phyloP scores from a whole-genome alignment of 1,139 yeast species.

The Candida sp. region DNA sequence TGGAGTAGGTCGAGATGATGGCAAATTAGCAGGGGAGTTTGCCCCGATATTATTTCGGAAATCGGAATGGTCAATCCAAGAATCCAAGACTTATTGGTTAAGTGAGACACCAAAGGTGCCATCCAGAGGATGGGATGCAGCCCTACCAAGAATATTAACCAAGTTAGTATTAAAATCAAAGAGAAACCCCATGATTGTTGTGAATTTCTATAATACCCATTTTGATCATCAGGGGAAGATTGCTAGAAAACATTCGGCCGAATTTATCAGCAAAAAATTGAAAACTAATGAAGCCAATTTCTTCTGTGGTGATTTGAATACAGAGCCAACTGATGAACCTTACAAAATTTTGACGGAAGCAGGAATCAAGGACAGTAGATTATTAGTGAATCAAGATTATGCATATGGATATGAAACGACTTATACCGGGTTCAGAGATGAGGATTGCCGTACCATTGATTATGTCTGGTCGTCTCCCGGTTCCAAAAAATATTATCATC shows the following conservation, averaged over 20 bases:
- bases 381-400: slow-evolving; percentile 13
- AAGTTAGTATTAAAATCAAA: slow-evolving; percentile 28
- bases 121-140: slow-evolving; percentile 42
- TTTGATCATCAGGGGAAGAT: slow-evolving; percentile 50
- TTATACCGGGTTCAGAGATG: slow-evolving; percentile 44
- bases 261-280: slow-evolving; percentile 42
- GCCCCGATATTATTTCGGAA: slow-evolving; percentile 37
- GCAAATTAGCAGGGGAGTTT: slow-evolving; percentile 39
- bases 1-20: slow-evolving; percentile 51
- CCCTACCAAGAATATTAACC: slow-evolving; percentile 40
- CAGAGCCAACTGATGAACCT: slow-evolving; percentile 50
- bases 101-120: slow-evolving; percentile 39
- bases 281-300: slow-evolving; percentile 30
- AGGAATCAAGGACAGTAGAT: slow-evolving; percentile 33
- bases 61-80: slow-evolving; percentile 27
- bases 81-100: slow-evolving; percentile 42
- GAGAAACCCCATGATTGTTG: slow-evolving; percentile 17
- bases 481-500: slow-evolving; percentile 5
- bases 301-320: slow-evolving; percentile 52
- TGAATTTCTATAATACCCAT: slow-evolving; percentile 55
- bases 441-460: slow-evolving; percentile 37
- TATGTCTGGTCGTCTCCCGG: slow-evolving; percentile 41
- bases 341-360: slow-evolving; percentile 34
- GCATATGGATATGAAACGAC: slow-evolving; percentile 42
- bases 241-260: slow-evolving; percentile 47